These are phyloP conservation scores for Chytridiales sp. DNA, from an alignment of 371 early-diverging fungal genomes.

Conservation along the genomic window DNA sequence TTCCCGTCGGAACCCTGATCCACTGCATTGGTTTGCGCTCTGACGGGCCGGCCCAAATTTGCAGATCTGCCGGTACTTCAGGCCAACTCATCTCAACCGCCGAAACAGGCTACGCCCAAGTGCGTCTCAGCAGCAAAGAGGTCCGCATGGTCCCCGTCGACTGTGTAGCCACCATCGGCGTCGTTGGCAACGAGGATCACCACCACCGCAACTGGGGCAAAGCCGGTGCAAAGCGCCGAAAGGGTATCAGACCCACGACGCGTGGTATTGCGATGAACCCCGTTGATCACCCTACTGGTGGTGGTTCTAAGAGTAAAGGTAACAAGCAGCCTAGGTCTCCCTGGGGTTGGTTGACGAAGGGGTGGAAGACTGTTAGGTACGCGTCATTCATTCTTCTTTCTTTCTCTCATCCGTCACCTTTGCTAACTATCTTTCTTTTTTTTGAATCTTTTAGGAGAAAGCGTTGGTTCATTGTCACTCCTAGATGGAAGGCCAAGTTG, in stretches of 20 bases:
- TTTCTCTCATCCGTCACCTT: no score
- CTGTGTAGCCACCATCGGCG: slow-evolving; percentile 89
- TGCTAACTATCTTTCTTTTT: slow-evolving; percentile 4
- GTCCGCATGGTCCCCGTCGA: slow-evolving; percentile 85
- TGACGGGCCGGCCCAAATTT: slow-evolving; percentile 80
- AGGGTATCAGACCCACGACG: slow-evolving; percentile 92
- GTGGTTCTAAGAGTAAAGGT: slow-evolving; percentile 97
- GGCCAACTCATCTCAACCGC: slow-evolving; percentile 85
- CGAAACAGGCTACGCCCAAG: slow-evolving; percentile 64
- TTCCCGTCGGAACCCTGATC: slow-evolving; percentile 89
- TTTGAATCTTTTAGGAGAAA: slow-evolving; percentile 7
- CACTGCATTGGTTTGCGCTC: slow-evolving; percentile 84
- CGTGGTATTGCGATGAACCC: slow-evolving; percentile 98
- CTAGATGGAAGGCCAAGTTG: slow-evolving; percentile 40
- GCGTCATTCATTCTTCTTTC: no score
- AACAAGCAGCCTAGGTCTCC: slow-evolving; percentile 87
- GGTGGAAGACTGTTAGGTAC: slow-evolving; percentile 78
- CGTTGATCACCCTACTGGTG: slow-evolving; percentile 99
- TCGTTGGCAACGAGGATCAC: slow-evolving; percentile 90
- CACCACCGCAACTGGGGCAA: slow-evolving; percentile 87
- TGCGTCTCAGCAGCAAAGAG: slow-evolving; percentile 86
- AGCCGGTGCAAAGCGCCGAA: slow-evolving; percentile 84
- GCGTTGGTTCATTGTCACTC: slow-evolving; percentile 39
- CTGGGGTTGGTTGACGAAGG: slow-evolving; percentile 96
- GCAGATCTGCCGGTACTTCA: slow-evolving; percentile 86